Conservation (phyloP, 2,329 filamentous ascomycete species). For the Dactylonectria macrodidyma region DNA sequence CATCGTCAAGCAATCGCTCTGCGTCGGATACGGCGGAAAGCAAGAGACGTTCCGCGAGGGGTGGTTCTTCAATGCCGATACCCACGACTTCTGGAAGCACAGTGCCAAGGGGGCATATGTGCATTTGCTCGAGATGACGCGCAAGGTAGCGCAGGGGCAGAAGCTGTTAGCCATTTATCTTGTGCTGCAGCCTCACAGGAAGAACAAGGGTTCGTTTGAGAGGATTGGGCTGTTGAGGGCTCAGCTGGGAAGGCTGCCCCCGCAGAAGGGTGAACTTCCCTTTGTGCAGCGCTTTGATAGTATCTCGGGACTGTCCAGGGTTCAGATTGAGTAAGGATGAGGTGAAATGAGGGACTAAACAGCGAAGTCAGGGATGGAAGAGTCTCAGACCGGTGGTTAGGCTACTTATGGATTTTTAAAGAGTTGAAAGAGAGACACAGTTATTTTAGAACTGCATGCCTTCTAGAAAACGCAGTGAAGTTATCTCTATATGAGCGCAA, state of each 20-base stretch:
- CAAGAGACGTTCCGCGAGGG: constrained; percentile 4
- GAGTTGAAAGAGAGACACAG: too few relatives aligned
- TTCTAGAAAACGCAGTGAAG: too few relatives aligned
- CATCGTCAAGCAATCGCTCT: background rate
- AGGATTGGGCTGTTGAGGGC: constrained; percentile 24
- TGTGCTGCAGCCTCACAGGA: constrained; percentile 13
- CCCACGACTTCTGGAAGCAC: constrained; percentile 6
- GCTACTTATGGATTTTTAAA: too few relatives aligned
- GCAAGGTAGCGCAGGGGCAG: constrained; percentile 6
- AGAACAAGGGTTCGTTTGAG: background rate
- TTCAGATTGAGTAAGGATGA: constrained; percentile 18
- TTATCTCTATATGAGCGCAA: too few relatives aligned
- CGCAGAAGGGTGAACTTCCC: background rate
- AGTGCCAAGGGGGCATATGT: background rate
- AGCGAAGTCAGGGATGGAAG: too few relatives aligned
- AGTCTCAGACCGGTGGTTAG: too few relatives aligned
- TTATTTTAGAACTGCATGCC: too few relatives aligned
- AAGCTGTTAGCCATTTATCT: constrained; percentile 17
- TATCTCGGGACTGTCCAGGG: constrained; percentile 4
- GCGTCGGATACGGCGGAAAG: background rate
- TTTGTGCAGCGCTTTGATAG: constrained; percentile 22
- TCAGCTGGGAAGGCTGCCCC: constrained; percentile 1
- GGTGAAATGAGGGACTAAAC: too few relatives aligned
- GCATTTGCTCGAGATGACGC: constrained; percentile 25
- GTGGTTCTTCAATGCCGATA: constrained; percentile 28